Evolutionary conservation across 495 filamentous ascomycete genomes (phyloP), one percentile per base, ranked within the genome.

Genomic region (Penicillium desertorum): DNA sequence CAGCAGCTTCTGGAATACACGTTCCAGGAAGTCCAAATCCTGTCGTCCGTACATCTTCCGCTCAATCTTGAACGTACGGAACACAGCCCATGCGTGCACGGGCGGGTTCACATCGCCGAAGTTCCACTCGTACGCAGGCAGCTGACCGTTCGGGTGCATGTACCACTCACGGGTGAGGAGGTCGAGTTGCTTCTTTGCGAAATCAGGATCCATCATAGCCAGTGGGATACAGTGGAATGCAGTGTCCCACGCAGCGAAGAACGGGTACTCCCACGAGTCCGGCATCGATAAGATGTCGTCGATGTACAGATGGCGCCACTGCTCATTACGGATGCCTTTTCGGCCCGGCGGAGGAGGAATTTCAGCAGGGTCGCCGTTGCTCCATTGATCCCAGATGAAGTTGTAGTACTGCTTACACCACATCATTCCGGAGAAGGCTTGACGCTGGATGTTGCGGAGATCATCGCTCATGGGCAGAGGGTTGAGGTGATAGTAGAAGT

Each of bases 401-500:
- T 95, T 86, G 69, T 98, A 98, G 71, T 88, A 89, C 72, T 98
- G 92, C 71, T 98, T 98, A 45, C 86, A 91, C 93, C 93, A 98
- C 79, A 98, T 85, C 94, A 98, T 97, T 42, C 93, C 93, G 0
- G 90, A 82, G 51, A 97, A 88, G 4, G 93, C 93, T 73, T 98
- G 93, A 51, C 93, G 82, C 67, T 98, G 93, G 62, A 98, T 92
- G 72, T 94, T 97, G 43, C 93, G 86, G 25, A 98, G 82, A 63
- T 98, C 93, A 34, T 98, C 93, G 10, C 88, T 83, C 89, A 98
- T 95, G 3, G 93, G 93, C 37, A 98, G 78, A 2, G 93, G 93
- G 73, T 88, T 96, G 72, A 98, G 91, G 42, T 88, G 85, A 65
- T 84, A 94, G 76, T 92, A 98, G 66, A 98, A 98, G 51, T 97